These are phyloP conservation scores for Termitomyces sp. DNA, from an alignment of 768 basidiomycete genomes.

Conservation along the genomic window DNA sequence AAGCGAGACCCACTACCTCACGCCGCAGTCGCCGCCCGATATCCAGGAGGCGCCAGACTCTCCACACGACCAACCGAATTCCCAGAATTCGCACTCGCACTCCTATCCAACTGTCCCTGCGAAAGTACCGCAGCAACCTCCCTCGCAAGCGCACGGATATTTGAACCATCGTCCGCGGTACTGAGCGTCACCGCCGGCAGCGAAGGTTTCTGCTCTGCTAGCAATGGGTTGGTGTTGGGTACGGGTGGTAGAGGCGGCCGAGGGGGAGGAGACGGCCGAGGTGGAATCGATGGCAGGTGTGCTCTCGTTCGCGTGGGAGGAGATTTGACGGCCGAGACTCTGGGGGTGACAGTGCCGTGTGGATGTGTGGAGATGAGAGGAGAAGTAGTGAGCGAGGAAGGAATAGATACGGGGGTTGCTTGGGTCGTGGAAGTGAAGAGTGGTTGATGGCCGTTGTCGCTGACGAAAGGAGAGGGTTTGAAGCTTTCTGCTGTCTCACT, in stretches of 20 bases:
- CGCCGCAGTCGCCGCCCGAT: conserved; percentile 5
- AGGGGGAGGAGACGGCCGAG: not conserved
- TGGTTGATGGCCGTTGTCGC: not conserved
- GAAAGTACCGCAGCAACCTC: conserved; percentile 25
- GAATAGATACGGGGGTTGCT: not conserved
- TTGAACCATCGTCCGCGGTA: not conserved
- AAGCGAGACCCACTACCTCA: not conserved
- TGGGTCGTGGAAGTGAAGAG: not conserved
- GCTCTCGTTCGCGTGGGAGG: not conserved
- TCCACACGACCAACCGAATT: conserved; percentile 3
- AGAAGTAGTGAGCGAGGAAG: not conserved
- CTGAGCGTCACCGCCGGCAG: not conserved
- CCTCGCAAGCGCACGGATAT: conserved; percentile 25
- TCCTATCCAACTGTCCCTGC: conserved; percentile 14
- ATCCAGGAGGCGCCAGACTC: conserved; percentile 15
- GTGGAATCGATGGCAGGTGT: not conserved
- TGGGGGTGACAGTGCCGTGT: not conserved
- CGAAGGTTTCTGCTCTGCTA: not conserved
- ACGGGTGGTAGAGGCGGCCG: not conserved
- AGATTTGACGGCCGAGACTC: not conserved
- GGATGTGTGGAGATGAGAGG: not conserved
- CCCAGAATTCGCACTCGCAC: not conserved
- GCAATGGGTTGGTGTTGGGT: not conserved
- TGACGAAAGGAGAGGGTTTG: not conserved
- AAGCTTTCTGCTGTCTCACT: not conserved